A percentile compares a stretch with the other conserved stretches of the same genome.
Conservation (phyloP, 2,329 filamentous ascomycete species). For the Trichophyton simii region DNA sequence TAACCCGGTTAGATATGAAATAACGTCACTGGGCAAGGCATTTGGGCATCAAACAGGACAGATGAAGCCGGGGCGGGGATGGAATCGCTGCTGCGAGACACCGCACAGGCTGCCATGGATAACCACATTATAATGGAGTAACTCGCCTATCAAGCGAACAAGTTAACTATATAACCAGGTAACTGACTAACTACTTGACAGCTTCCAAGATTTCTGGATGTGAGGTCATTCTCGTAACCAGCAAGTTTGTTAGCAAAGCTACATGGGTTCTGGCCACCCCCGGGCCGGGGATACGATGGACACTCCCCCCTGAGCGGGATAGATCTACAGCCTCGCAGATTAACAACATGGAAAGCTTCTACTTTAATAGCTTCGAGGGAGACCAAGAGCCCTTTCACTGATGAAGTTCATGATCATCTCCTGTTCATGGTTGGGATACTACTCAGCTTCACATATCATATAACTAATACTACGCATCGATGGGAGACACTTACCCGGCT, state of each 20-base stretch:
- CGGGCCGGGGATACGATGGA: no score
- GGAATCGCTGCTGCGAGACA: background rate
- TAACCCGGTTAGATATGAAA: background rate
- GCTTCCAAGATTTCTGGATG: no score
- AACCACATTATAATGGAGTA: no score
- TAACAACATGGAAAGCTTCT: background rate
- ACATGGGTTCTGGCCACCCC: no score
- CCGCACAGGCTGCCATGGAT: no score
- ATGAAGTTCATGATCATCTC: conserved; percentile 38
- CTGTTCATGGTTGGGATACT: conserved; percentile 15
- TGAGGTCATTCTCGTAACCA: no score
- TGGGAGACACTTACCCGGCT: conserved; percentile 22
- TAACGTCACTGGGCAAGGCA: background rate
- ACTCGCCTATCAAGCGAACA: background rate
- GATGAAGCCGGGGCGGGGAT: background rate
- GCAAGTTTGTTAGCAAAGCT: no score
- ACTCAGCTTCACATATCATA: background rate
- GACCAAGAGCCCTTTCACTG: conserved; percentile 32
- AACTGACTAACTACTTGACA: no score
- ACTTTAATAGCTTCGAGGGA: conserved; percentile 32
- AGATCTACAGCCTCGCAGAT: no score
- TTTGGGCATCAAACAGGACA: background rate
- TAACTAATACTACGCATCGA: background rate
- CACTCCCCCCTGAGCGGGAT: no score
- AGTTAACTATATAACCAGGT: no score